Evolutionary conservation across 345 rosid species (phyloP).

Genomic region (Carallia brachiata): DNA sequence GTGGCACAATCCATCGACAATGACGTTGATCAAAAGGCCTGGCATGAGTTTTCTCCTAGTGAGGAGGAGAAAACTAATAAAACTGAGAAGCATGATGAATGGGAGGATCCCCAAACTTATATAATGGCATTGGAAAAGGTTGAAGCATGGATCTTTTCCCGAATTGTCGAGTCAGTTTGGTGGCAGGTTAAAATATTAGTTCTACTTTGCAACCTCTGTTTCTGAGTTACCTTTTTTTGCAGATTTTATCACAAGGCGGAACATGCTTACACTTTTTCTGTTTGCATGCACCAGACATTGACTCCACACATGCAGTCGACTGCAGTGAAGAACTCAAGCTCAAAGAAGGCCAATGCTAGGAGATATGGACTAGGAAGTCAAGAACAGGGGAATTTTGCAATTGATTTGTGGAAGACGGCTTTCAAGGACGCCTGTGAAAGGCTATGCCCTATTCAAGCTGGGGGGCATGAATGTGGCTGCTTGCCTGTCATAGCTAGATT

Average conservation of each 20-base stretch:
- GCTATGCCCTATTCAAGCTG: slow-evolving; percentile 81
- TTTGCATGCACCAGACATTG: slow-evolving; percentile 50
- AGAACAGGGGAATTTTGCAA: slow-evolving; percentile 64
- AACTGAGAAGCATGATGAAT: slow-evolving; percentile 38
- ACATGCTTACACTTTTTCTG: slow-evolving; percentile 11
- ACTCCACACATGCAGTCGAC: slow-evolving; percentile 86
- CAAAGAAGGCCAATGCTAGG: slow-evolving; percentile 53
- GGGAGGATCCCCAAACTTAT: slow-evolving; percentile 64
- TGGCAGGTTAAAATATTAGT: slow-evolving; percentile 67
- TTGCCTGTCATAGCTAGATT: slow-evolving; percentile 71
- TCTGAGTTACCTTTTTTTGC: neutral
- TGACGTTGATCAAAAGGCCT: slow-evolving; percentile 10
- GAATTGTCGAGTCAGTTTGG: slow-evolving; percentile 86
- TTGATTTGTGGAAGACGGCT: slow-evolving; percentile 90
- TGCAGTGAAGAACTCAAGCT: slow-evolving; percentile 55
- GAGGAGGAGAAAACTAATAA: slow-evolving; percentile 17
- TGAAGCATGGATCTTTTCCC: slow-evolving; percentile 86
- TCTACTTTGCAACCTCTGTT: slow-evolving; percentile 5
- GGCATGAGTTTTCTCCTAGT: slow-evolving; percentile 6
- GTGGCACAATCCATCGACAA: slow-evolving; percentile 5
- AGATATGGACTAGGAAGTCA: slow-evolving; percentile 51
- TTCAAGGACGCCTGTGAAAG: slow-evolving; percentile 88
- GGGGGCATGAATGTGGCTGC: slow-evolving; percentile 90
- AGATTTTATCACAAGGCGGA: neutral
- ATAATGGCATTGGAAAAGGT: slow-evolving; percentile 68